Evolutionary conservation across 371 early-diverging fungal genomes (phyloP), one percentile per base, ranked within the genome.

Genomic region (Zopfochytrium polystomum): DNA sequence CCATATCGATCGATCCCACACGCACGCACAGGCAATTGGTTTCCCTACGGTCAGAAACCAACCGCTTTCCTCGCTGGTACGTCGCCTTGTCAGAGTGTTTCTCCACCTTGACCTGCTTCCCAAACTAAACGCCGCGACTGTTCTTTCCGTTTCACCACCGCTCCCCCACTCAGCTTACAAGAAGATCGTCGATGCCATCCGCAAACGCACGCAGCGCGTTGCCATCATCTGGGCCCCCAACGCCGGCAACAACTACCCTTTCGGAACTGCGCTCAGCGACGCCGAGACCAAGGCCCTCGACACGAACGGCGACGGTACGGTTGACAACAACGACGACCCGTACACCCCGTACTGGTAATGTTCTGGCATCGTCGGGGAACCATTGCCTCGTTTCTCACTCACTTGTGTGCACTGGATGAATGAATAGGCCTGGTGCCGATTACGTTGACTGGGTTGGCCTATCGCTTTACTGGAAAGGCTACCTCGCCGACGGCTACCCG

Each of bases 351-450:
- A 63, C 58, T 63, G 58, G 43, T 57, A 70, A 15, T 65, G 74
- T 27, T 34, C 52, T 26, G 63, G 46, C 4, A 62, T 56, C 47
- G 78, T 78, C 31, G 78, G n/a, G n/a, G n/a, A n/a, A n/a, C n/a
- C n/a, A n/a, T n/a, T n/a, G n/a, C n/a, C n/a, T n/a, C n/a, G n/a
- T n/a, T n/a, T n/a, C n/a, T n/a, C n/a, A n/a, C n/a, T n/a, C n/a
- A n/a, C n/a, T n/a, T n/a, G n/a, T n/a, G n/a, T n/a, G n/a, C n/a
- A n/a, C n/a, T n/a, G n/a, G n/a, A n/a, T n/a, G n/a, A n/a, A n/a
- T n/a, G n/a, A n/a, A n/a, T n/a, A n/a, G n/a, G n/a, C n/a, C n/a
- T n/a, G n/a, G n/a, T n/a, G n/a, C n/a, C n/a, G n/a, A n/a, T n/a
- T n/a, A n/a, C n/a, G n/a, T n/a, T n/a, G n/a, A n/a, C n/a, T n/a